Evolutionary conservation across 1,139 yeast species (phyloP).

Genomic region (Saccharomycopsis phalli): DNA sequence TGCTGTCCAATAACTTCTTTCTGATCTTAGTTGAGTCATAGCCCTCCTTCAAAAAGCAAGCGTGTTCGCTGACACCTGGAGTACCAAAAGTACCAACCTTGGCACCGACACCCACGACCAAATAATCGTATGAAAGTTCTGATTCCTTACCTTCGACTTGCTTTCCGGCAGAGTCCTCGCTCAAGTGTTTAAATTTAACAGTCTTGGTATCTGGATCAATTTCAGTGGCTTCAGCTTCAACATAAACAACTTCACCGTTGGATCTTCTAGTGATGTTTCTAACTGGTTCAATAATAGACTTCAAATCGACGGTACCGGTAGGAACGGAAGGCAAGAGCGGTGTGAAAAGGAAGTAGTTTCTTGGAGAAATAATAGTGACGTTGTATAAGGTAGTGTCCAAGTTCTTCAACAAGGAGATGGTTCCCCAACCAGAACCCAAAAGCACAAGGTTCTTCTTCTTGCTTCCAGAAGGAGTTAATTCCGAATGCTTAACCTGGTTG

Average conservation of each 20-base stretch:
- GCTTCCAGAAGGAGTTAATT: constrained; percentile 50
- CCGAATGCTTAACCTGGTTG: constrained; percentile 52
- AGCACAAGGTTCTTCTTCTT: constrained; percentile 83
- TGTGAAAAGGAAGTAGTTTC: constrained; percentile 90
- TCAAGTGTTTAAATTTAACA: constrained; percentile 37
- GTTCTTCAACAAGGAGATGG: constrained; percentile 71
- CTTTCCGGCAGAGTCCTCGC: constrained; percentile 43
- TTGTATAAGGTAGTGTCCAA: constrained; percentile 82
- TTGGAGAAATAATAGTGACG: constrained; percentile 83
- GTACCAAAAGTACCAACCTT: constrained; percentile 88
- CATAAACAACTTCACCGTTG: constrained; percentile 72
- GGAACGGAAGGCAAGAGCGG: constrained; percentile 92
- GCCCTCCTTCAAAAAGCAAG: constrained; percentile 78
- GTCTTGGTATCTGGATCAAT: constrained; percentile 63
- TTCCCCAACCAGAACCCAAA: constrained; percentile 94
- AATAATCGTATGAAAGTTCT: constrained; percentile 59
- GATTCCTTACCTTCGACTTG: constrained; percentile 41
- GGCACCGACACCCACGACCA: constrained; percentile 88
- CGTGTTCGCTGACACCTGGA: constrained; percentile 86
- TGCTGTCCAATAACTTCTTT: constrained; percentile 65
- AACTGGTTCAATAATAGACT: constrained; percentile 84
- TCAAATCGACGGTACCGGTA: constrained; percentile 84
- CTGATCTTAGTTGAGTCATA: constrained; percentile 75
- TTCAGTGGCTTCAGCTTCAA: constrained; percentile 86
- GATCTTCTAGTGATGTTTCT: constrained; percentile 64